Percentiles rank a stretch among this genome's conserved stretches.
Evolutionary conservation across 352 stramenopile genomes (phyloP).

Genomic region (Globisporangium spinosum): DNA sequence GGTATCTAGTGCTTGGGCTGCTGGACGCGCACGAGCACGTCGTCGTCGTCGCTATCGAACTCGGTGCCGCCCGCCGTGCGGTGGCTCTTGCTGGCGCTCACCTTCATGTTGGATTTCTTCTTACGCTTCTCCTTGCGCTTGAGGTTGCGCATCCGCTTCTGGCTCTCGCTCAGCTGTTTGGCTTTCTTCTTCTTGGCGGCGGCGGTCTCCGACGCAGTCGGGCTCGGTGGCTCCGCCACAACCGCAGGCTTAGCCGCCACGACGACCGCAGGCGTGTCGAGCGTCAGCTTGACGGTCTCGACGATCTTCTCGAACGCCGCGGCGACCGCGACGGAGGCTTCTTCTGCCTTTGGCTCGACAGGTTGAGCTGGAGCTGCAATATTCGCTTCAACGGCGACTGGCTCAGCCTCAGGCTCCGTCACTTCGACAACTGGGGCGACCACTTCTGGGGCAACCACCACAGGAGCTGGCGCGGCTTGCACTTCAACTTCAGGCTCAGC

Average conservation of each 20-base stretch:
- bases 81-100: constrained; percentile 28
- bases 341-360: neutral
- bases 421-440: constrained; percentile 3
- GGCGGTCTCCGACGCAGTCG: constrained; percentile 10
- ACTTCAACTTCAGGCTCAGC: neutral
- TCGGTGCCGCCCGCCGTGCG: constrained; percentile 14
- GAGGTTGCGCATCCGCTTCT: constrained; percentile 69
- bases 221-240: constrained; percentile 3
- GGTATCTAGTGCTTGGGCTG: constrained; percentile 15
- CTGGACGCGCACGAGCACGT: constrained; percentile 23
- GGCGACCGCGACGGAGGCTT: neutral
- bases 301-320: constrained; percentile 21
- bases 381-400: neutral
- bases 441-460: neutral
- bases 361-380: neutral
- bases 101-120: constrained; percentile 57
- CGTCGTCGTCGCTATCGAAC: constrained; percentile 26
- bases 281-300: constrained; percentile 18
- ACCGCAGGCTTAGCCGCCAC: neutral
- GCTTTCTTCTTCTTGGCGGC: constrained; percentile 19
- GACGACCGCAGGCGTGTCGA: neutral
- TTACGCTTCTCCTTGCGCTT: constrained; percentile 78
- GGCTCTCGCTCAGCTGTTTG: constrained; percentile 41
- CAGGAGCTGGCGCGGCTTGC: neutral
- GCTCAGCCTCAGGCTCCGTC: neutral